A percentile compares a stretch with the other conserved stretches of the same genome.
phyloP scores from a whole-genome alignment of 2,329 filamentous ascomycete species.

The Thermothelomyces thermophilus region DNA sequence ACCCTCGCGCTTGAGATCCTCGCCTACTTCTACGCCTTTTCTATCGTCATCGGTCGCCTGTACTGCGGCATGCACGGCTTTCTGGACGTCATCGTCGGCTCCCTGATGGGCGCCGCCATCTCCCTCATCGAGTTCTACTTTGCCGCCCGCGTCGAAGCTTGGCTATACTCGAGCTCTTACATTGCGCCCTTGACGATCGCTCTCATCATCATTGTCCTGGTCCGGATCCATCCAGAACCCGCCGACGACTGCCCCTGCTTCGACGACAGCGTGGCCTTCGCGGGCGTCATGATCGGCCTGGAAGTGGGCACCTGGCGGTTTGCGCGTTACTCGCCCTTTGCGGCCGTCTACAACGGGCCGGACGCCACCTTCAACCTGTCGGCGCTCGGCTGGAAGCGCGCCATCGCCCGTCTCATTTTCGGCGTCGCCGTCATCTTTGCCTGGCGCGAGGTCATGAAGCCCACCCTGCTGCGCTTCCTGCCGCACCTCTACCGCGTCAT shows the following conservation, averaged over 20 bases:
- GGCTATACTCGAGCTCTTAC: constrained; percentile 60
- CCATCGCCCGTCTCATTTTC: constrained; percentile 62
- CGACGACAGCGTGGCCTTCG: constrained; percentile 90
- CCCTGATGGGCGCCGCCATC: constrained; percentile 63
- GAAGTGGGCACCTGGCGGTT: constrained; percentile 83
- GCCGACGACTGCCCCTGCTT: constrained; percentile 97
- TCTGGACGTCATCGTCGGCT: constrained; percentile 79
- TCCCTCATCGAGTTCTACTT: constrained; percentile 55
- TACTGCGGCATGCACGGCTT: constrained; percentile 99
- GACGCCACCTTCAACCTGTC: constrained; percentile 57
- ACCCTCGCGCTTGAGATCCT: constrained; percentile 59
- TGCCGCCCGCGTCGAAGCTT: constrained; percentile 59
- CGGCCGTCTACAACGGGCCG: constrained; percentile 40
- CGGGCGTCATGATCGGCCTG: constrained; percentile 79
- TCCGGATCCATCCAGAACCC: constrained; percentile 89
- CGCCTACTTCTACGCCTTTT: constrained; percentile 78
- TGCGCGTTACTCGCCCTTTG: constrained; percentile 43
- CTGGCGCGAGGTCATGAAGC: constrained; percentile 89
- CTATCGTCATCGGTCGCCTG: constrained; percentile 82
- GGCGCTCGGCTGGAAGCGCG: constrained; percentile 58
- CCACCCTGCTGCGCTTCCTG: constrained; percentile 65
- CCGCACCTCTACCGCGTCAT: constrained; percentile 84
- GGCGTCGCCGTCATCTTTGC: constrained; percentile 80
- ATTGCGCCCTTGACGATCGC: constrained; percentile 58
- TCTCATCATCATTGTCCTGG: constrained; percentile 63